Evolutionary conservation across 2,329 filamentous ascomycete species (phyloP), one percentile per base, ranked within the genome.

Genomic region (Drechslera avenae): DNA sequence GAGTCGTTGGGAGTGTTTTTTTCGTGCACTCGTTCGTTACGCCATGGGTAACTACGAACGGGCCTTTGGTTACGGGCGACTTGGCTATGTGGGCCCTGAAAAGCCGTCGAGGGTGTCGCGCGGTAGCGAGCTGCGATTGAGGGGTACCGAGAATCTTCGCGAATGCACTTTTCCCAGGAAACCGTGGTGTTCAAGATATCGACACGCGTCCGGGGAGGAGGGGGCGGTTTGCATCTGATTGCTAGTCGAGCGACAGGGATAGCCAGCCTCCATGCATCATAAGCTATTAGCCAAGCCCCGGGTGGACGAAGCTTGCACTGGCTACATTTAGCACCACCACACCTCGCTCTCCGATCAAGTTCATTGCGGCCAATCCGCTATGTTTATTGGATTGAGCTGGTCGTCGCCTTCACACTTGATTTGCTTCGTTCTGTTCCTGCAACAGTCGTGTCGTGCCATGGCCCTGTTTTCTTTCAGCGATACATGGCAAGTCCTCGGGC

Each of bases 401-500:
- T 23, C 35, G 47, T 41, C 50, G 44, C 47, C 45, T 39, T 26
- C 54, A 36, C 28, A 37, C 36, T 30, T 55, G 13, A 14, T 46
- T 35, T 39, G 40, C 28, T 18, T 40, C 41, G 39, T 45, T 19
- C 26, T 59, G 50, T 46, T 53, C 28, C 18, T 42, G 19, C 37
- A 61, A 41, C 51, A 54, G 39, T 44, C 52, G 32, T 61, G 52
- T 49, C 49, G 50, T 57, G 59, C 55, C 23, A 39, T 56, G 32
- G 56, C 61, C 34, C 34, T 63, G 35, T 52, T 75, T 42, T 57
- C 63, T 23, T 73, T 77, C 57, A 72, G 64, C 40, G 57, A 57
- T 31, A 62, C 68, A 39, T 84, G 81, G 81, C 68, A 83, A 44
- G 60, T 82, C 17, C 72, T 85, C 17, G 83, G 83, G 3, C 83